These are phyloP conservation scores for Rugiboletus extremiorientalis DNA, from an alignment of 1,284 basidiomycete species.

Conservation along the genomic window DNA sequence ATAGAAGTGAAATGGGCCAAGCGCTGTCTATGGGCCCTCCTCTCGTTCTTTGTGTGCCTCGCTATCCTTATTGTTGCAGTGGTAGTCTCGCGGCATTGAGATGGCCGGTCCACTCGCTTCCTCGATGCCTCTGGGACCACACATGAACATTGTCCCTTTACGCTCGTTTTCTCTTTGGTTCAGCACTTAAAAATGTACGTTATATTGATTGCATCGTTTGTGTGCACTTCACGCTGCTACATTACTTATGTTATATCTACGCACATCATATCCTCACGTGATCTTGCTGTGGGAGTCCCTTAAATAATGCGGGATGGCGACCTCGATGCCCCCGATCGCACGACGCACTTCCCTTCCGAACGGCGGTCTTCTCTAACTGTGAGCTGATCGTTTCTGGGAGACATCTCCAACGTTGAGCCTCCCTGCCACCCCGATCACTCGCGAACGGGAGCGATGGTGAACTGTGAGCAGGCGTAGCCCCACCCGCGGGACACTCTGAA, in stretches of 20 bases:
- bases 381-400: background rate
- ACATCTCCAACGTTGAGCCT: background rate
- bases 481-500: background rate
- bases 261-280: too few relatives aligned
- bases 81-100: slow-evolving; percentile 21
- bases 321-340: too few relatives aligned
- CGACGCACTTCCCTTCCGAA: background rate
- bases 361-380: background rate
- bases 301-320: too few relatives aligned
- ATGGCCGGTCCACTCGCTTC: slow-evolving; percentile 11
- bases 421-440: background rate
- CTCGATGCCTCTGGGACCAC: background rate
- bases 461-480: slow-evolving; percentile 22
- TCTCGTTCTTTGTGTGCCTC: slow-evolving; percentile 27
- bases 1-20: slow-evolving; percentile 43
- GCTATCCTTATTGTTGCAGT: slow-evolving; percentile 23
- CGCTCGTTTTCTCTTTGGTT: slow-evolving; percentile 5
- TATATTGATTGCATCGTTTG: background rate
- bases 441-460: slow-evolving; percentile 22
- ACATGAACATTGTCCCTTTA: background rate
- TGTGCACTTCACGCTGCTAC: background rate
- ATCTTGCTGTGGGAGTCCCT: too few relatives aligned
- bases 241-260: slow-evolving; percentile 17
- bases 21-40: slow-evolving; percentile 38
- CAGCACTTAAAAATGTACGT: slow-evolving; percentile 8